Percentiles rank a stretch among this genome's conserved stretches.
Evolutionary conservation across 78 protist genomes (phyloP).

Genomic region (slime mould (Dictyostelium discoideum)): DNA sequence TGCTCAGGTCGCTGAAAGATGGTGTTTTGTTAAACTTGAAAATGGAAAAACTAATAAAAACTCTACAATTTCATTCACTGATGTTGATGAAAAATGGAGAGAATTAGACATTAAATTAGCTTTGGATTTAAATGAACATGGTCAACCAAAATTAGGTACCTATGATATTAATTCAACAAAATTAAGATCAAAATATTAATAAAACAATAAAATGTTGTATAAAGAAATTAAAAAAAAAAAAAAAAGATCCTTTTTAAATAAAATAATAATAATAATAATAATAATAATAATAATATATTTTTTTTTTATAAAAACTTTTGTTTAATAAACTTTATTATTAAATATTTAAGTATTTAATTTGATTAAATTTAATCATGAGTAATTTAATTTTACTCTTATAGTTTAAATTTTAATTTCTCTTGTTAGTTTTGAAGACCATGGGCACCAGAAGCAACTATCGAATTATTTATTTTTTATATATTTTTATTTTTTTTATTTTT

Average conservation of each 20-base stretch:
- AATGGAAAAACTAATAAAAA: background rate
- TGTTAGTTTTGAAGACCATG: background rate
- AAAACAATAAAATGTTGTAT: background rate
- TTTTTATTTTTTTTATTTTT: no score
- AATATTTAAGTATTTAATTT: no score
- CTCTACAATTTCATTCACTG: background rate
- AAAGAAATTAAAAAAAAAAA: no score
- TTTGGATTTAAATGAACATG: slow-evolving; percentile 34
- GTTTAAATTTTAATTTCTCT: background rate
- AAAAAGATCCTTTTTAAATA: no score
- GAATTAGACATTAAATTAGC: slow-evolving; percentile 41
- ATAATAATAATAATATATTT: no score
- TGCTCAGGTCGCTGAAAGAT: slow-evolving; percentile 23
- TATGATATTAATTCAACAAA: background rate
- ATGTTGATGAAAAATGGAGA: slow-evolving; percentile 40
- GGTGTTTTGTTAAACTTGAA: slow-evolving; percentile 56
- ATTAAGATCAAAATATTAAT: slow-evolving; percentile 58
- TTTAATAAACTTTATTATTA: no score
- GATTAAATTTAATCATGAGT: no score
- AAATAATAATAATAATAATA: no score
- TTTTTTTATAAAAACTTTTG: no score
- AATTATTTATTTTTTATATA: no score
- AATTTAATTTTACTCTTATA: background rate
- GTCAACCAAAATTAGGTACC: slow-evolving; percentile 32
- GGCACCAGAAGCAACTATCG: background rate